Percentiles rank a stretch among this genome's conserved stretches.
phyloP scores from a whole-genome alignment of 345 rosid species.

The Combretum micranthum region DNA sequence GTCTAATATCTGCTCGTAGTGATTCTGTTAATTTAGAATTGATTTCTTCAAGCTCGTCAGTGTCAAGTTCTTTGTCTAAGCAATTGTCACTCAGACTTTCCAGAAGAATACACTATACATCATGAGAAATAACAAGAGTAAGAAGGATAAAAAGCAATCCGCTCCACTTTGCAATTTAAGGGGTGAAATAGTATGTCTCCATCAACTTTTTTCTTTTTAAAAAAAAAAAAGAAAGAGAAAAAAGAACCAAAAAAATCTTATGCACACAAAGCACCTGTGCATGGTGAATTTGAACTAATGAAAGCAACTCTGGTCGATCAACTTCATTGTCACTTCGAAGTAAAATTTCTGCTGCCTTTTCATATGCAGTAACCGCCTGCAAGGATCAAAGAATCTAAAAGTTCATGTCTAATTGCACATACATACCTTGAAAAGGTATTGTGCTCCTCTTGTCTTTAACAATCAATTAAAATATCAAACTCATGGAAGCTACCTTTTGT shows the following conservation, averaged over 20 bases:
- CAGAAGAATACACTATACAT: slow-evolving; percentile 64
- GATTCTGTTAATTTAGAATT: slow-evolving; percentile 68
- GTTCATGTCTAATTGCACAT: slow-evolving; percentile 7
- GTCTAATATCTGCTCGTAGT: slow-evolving; percentile 65
- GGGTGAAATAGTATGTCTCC: slow-evolving; percentile 8
- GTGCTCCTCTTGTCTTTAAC: not conserved
- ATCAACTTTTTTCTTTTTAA: not conserved
- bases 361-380: slow-evolving; percentile 81
- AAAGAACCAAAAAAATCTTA: slow-evolving; percentile 1
- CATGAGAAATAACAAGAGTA: slow-evolving; percentile 4
- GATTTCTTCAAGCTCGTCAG: slow-evolving; percentile 67
- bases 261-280: slow-evolving; percentile 61
- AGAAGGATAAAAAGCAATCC: no score
- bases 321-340: slow-evolving; percentile 71
- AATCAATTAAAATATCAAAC: not conserved
- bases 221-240: not conserved
- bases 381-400: slow-evolving; percentile 7
- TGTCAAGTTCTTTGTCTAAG: slow-evolving; percentile 72
- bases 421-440: not conserved
- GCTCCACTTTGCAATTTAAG: no score
- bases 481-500: slow-evolving; percentile 57
- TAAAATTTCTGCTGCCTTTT: slow-evolving; percentile 90
- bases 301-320: slow-evolving; percentile 86
- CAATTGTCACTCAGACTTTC: slow-evolving; percentile 54
- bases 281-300: slow-evolving; percentile 87